phyloP scores from a whole-genome alignment of 192 early-diverging fungal species.

The Physocladia obscura region DNA sequence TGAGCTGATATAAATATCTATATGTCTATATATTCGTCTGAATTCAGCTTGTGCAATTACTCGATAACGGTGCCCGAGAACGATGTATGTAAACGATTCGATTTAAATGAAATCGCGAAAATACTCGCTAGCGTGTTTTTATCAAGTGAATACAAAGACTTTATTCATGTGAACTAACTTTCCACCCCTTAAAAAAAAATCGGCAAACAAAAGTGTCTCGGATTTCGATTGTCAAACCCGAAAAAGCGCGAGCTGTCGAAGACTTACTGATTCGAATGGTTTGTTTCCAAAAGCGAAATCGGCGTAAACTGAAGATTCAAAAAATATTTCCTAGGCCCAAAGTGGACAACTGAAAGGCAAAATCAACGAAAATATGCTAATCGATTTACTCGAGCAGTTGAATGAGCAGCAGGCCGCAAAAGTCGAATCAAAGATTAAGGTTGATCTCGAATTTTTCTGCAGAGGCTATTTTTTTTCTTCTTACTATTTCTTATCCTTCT shows the following conservation, averaged over 20 bases:
- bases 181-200: too few species aligned
- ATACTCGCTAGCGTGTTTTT: too few species aligned
- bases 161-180: too few species aligned
- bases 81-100: conserved; percentile 73
- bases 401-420: conserved; percentile 61
- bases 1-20: too few species aligned
- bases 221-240: conserved; percentile 87
- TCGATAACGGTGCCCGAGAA: conserved; percentile 78
- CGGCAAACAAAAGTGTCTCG: conserved; percentile 80
- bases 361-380: conserved; percentile 81
- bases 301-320: neutral
- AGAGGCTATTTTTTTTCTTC: neutral
- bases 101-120: too few species aligned
- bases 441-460: conserved; percentile 36
- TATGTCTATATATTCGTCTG: too few species aligned
- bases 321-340: too few species aligned
- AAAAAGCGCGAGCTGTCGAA: conserved; percentile 85
- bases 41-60: conserved; percentile 73
- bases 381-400: conserved; percentile 81
- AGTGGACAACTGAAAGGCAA: conserved; percentile 77
- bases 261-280: conserved; percentile 88
- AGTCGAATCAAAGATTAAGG: conserved; percentile 73
- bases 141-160: neutral
- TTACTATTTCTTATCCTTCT: neutral
- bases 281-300: neutral